Base-by-base conservation (phyloP, 208 protist genomes). In the Leishmania lainsoni region DNA sequence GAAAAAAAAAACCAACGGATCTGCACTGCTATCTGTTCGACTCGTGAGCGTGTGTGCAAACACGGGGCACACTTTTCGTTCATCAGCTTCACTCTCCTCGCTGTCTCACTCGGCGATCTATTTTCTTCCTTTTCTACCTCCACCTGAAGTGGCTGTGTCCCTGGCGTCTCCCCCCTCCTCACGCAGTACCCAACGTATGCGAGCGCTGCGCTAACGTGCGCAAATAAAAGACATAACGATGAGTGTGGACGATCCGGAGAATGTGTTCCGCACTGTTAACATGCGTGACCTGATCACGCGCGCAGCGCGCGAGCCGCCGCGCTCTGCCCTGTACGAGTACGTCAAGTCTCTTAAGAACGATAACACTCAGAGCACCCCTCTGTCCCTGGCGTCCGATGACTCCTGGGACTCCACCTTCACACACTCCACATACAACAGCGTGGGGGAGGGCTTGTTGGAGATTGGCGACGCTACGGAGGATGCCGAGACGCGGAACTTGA, bases 381-480 rank as follows among this genome's bases (percentile, higher is more conserved):
- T 72, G 1, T 93, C 91, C n/a, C 74, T 87, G 51, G 83, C 83
- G 48, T 93, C 91, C 16, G 87, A 89, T 20, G 92, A 92, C 68
- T 95, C 92, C 8, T 83, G 91, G 39, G 89, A 92, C 76, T 91
- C 81, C 16, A 83, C 79, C 12, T n/a, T n/a, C n/a, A n/a, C n/a
- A n/a, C n/a, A 92, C 76, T 91, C 81, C 16, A 83, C 79, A 5
- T 78, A 83, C 74, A 84, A 79, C 76, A 83, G 83, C 73, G 61
- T 86, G 32, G 65, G 45, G 17, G 87, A 85, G 6, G 78, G 82
- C 75, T 66, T 78, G 48, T 78, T 75, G 17, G 76, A 78, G 45
- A 17, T 84, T 39, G 54, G 77, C 63, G 76, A 75, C 49, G 66
- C 26, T 56, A 58, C 66, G 17, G 83, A 86, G 75, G 79, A 90